A percentile compares a stretch with the other conserved stretches of the same genome.
Conservation (phyloP, 73 alveolate genomes). For the Stentor roeselii region DNA sequence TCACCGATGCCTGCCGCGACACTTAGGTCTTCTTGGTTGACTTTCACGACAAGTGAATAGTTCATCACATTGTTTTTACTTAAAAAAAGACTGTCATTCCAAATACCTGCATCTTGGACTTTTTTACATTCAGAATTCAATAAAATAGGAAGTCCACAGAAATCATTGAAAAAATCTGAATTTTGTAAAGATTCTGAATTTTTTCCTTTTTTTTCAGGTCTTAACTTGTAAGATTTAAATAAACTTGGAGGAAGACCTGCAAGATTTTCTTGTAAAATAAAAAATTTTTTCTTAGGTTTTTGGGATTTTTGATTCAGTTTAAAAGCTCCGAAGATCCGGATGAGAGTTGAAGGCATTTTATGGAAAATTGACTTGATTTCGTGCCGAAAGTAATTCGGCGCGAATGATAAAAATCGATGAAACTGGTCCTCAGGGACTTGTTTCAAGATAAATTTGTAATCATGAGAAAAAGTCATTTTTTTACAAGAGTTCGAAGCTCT, state of each 20-base stretch:
- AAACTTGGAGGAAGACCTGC: not conserved
- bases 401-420: not conserved
- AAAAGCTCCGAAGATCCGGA: not conserved
- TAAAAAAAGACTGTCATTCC: not conserved
- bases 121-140: not conserved
- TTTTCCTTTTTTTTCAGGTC: not conserved
- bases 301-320: not conserved
- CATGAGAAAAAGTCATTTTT: not conserved
- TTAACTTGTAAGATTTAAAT: no score
- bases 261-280: not conserved
- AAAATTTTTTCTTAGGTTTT: not conserved
- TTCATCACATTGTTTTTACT: not conserved
- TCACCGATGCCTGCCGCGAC: not conserved
- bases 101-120: not conserved
- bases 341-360: not conserved
- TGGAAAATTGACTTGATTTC: not conserved
- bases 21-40: no score
- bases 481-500: not conserved
- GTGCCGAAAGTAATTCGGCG: not conserved
- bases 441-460: not conserved
- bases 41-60: not conserved
- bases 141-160: not conserved
- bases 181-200: not conserved
- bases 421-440: not conserved
- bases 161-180: not conserved